phyloP scores from a whole-genome alignment of 305 asterid genomes.

The Solanum aculeatissimum region DNA sequence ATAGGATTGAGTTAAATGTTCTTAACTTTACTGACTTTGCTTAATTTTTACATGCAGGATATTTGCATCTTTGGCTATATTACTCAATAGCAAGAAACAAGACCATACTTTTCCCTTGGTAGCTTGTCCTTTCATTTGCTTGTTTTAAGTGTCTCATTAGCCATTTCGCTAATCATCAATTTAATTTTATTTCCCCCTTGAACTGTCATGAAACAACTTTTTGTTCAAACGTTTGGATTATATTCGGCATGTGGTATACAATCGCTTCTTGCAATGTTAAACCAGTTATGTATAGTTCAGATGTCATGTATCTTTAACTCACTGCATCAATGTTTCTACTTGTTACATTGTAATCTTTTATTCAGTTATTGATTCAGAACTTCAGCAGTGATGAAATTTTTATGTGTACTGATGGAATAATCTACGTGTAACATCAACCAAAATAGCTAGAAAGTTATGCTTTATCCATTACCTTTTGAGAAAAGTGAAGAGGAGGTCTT shows the following conservation, averaged over 20 bases:
- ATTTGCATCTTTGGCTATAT: background rate
- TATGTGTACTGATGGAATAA: background rate
- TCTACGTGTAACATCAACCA: background rate
- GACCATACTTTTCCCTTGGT: slow-evolving; percentile 7
- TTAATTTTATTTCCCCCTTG: background rate
- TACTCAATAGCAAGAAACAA: background rate
- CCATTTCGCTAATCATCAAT: background rate
- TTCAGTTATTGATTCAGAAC: background rate
- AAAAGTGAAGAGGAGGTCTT: background rate
- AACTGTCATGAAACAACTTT: slow-evolving; percentile 8
- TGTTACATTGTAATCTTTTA: background rate
- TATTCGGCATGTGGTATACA: slow-evolving; percentile 6
- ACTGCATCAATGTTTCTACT: no score
- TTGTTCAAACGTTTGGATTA: slow-evolving; percentile 11
- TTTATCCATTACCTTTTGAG: background rate
- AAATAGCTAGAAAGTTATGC: background rate
- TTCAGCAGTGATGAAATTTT: background rate
- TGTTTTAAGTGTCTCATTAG: slow-evolving; percentile 12
- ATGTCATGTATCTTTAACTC: background rate
- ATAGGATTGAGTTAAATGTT: background rate
- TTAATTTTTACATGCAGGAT: slow-evolving; percentile 24
- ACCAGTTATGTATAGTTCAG: slow-evolving; percentile 19
- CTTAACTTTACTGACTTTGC: background rate
- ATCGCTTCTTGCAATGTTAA: background rate
- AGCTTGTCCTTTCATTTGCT: slow-evolving; percentile 12